Conservation (phyloP, 2,329 filamentous ascomycete genomes). For the Neurospora sp. region DNA sequence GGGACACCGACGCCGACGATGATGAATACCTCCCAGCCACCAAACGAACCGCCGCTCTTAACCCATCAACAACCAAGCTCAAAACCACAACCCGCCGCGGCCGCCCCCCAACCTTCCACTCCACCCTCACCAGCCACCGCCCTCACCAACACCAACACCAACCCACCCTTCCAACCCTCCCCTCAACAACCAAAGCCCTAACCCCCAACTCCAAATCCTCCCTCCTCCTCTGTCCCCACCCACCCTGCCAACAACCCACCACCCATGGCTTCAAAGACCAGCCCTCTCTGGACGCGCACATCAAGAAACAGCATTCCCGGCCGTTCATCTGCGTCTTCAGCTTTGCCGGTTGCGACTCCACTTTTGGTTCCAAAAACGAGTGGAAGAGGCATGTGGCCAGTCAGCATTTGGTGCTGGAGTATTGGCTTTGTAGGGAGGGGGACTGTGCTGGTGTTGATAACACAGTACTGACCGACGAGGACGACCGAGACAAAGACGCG, state of each 20-base stretch:
- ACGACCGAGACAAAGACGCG: too few species aligned
- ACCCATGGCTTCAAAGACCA: constrained; percentile 35
- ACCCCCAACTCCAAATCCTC: not conserved
- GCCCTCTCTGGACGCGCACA: constrained; percentile 36
- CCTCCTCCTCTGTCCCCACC: not conserved
- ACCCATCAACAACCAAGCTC: not conserved
- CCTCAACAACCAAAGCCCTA: not conserved
- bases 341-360: constrained; percentile 63
- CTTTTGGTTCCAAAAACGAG: constrained; percentile 79
- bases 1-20: not conserved
- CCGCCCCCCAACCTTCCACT: not conserved
- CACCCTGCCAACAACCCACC: constrained; percentile 27
- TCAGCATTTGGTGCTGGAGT: constrained; percentile 66
- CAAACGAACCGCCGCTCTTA: constrained; percentile 9
- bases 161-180: not conserved
- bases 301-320: constrained; percentile 44
- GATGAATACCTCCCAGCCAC: constrained; percentile 7
- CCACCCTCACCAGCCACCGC: not conserved
- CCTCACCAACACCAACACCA: not conserved
- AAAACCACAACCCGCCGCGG: not conserved
- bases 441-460: constrained; percentile 32
- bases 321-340: constrained; percentile 71
- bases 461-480: not conserved
- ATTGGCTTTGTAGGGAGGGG: constrained; percentile 67
- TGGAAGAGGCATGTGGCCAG: constrained; percentile 86